Conservation (phyloP, 331 rosid genomes). For the Cydonia oblonga region DNA sequence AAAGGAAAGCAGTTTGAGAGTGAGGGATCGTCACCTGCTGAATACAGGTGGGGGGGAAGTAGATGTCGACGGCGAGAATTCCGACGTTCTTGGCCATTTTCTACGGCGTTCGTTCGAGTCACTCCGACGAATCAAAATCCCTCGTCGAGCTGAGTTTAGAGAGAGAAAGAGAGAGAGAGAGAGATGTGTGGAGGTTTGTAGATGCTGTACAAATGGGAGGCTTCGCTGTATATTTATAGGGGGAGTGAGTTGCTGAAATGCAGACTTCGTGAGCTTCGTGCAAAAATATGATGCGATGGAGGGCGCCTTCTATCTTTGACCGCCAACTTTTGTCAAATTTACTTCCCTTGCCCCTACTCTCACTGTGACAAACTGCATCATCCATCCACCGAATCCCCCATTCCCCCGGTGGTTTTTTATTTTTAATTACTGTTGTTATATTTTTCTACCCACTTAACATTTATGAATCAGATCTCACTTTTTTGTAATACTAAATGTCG, state of each 20-base stretch:
- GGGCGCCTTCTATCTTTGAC: conserved; percentile 14
- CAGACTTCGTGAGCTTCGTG: conserved; percentile 11
- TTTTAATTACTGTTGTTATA: not conserved
- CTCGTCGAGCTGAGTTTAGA: not conserved
- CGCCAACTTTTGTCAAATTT: not conserved
- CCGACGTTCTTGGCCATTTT: conserved; percentile 84
- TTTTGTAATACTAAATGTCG: rapidly evolving
- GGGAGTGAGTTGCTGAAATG: not conserved
- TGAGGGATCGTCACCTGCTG: conserved; percentile 55
- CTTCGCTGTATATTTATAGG: conserved; percentile 16
- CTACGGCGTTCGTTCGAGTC: not conserved
- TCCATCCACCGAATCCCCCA: not conserved
- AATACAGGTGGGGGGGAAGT: conserved; percentile 77
- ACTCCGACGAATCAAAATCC: not conserved
- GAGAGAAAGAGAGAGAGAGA: conserved; percentile 5
- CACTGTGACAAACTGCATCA: not conserved
- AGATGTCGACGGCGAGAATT: conserved; percentile 84
- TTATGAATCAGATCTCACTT: too few relatives aligned
- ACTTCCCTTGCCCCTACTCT: not conserved
- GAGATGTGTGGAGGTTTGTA: conserved; percentile 1
- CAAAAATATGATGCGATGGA: not conserved
- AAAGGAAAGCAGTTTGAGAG: not conserved
- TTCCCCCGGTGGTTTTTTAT: not conserved
- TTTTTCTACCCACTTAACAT: too few relatives aligned
- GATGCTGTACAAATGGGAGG: conserved; percentile 20